These are phyloP conservation scores for Cunninghamia lanceolata DNA, from an alignment of 75 land plant species.

Conservation along the genomic window DNA sequence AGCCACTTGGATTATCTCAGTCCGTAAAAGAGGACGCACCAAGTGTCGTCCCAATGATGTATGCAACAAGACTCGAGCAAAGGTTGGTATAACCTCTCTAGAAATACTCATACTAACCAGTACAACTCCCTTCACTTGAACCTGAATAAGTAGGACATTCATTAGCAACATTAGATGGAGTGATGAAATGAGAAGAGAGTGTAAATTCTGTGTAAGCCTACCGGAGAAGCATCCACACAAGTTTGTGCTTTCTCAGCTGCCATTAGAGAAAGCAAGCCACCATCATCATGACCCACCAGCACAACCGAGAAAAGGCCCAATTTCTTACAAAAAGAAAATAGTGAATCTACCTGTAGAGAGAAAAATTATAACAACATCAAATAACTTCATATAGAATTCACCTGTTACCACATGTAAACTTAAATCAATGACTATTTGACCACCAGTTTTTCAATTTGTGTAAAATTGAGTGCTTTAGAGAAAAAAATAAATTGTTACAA, in stretches of 20 bases:
- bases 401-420: background rate
- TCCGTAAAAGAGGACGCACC: conserved; percentile 41
- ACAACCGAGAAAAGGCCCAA: conserved; percentile 79
- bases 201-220: conserved; percentile 10
- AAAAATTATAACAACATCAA: background rate
- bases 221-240: conserved; percentile 21
- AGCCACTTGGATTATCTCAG: conserved; percentile 41
- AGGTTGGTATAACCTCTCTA: conserved; percentile 38
- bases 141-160: conserved; percentile 19
- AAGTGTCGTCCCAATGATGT: conserved; percentile 41
- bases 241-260: conserved; percentile 67
- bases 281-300: conserved; percentile 94
- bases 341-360: conserved; percentile 69
- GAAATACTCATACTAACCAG: conserved; percentile 34
- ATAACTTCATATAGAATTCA: background rate
- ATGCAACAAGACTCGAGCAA: conserved; percentile 39
- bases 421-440: background rate
- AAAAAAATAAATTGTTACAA: background rate
- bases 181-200: background rate
- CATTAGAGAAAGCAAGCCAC: conserved; percentile 81
- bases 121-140: conserved; percentile 37
- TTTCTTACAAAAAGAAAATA: conserved; percentile 69
- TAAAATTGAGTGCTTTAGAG: background rate
- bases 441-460: background rate
- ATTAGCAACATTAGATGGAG: background rate